Percentiles rank a stretch among this genome's conserved stretches.
These are phyloP conservation scores for Neodidymelliopsis sp. DNA, from an alignment of 2,329 filamentous ascomycete genomes.

Conservation along the genomic window DNA sequence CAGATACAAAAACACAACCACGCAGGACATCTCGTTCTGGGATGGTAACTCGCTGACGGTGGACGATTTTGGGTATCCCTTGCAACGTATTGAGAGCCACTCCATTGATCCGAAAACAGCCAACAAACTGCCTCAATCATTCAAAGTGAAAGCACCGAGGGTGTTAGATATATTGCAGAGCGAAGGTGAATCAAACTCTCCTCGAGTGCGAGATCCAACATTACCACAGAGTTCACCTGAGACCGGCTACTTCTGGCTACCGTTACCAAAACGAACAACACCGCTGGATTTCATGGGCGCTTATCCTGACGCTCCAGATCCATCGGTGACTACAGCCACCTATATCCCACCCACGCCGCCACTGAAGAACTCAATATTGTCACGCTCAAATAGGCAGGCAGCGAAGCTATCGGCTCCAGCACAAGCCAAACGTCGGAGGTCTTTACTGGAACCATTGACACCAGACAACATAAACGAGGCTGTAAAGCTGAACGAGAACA, in stretches of 20 bases:
- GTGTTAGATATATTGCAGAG: background rate
- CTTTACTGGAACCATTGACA: constrained; percentile 2
- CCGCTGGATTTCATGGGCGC: too few relatives aligned
- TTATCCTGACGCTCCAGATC: too few relatives aligned
- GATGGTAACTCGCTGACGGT: background rate
- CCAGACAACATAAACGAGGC: background rate
- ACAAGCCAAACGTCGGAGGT: constrained; percentile 3
- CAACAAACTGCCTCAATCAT: background rate
- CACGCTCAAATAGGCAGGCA: background rate
- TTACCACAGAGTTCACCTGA: constrained; percentile 1
- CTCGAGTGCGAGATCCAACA: constrained; percentile 8
- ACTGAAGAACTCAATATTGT: background rate
- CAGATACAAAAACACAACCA: background rate
- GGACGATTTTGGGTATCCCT: background rate
- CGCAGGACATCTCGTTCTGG: background rate
- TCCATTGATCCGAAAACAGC: background rate
- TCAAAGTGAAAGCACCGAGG: background rate
- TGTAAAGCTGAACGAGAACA: background rate
- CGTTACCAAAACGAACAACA: too few relatives aligned
- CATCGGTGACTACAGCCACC: too few relatives aligned
- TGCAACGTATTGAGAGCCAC: background rate
- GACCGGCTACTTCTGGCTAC: background rate
- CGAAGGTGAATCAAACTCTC: background rate
- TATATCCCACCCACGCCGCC: too few relatives aligned
- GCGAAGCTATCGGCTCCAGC: background rate